Evolutionary conservation across 805 yeast genomes (phyloP).

Genomic region (Cyberlindnera euphorbiae): DNA sequence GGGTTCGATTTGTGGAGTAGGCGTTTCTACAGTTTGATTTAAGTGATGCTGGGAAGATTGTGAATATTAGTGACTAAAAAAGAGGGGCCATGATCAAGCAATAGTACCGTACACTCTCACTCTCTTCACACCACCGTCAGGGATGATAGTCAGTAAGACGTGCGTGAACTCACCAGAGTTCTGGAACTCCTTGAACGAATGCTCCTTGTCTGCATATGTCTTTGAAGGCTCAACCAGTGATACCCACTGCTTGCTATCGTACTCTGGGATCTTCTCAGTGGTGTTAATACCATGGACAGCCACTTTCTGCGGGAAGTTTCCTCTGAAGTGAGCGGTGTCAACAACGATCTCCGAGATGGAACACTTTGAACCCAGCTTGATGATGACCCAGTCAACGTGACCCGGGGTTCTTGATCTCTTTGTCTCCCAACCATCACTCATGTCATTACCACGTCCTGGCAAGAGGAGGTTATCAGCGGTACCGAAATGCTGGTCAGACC

Average conservation of each 20-base stretch:
- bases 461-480: slow-evolving; percentile 82
- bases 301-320: slow-evolving; percentile 86
- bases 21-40: too few relatives aligned
- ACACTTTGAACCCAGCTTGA: slow-evolving; percentile 68
- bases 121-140: slow-evolving; percentile 97
- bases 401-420: slow-evolving; percentile 77
- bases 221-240: slow-evolving; percentile 60
- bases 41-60: too few relatives aligned
- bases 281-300: slow-evolving; percentile 56
- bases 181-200: slow-evolving; percentile 37
- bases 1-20: too few relatives aligned
- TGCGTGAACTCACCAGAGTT: slow-evolving; percentile 48
- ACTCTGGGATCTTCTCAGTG: slow-evolving; percentile 33
- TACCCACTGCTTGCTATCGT: slow-evolving; percentile 52
- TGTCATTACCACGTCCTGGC: slow-evolving; percentile 93
- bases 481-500: slow-evolving; percentile 92
- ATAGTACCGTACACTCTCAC: slow-evolving; percentile 68
- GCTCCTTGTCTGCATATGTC: slow-evolving; percentile 84
- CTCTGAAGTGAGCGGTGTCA: slow-evolving; percentile 92
- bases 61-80: too few relatives aligned
- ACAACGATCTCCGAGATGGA: slow-evolving; percentile 57
- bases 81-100: slow-evolving; percentile 10
- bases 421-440: slow-evolving; percentile 99
- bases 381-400: slow-evolving; percentile 89
- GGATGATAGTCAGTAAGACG: slow-evolving; percentile 77